phyloP scores from a whole-genome alignment of 1,284 basidiomycete genomes.

The Ustilago loliicola region DNA sequence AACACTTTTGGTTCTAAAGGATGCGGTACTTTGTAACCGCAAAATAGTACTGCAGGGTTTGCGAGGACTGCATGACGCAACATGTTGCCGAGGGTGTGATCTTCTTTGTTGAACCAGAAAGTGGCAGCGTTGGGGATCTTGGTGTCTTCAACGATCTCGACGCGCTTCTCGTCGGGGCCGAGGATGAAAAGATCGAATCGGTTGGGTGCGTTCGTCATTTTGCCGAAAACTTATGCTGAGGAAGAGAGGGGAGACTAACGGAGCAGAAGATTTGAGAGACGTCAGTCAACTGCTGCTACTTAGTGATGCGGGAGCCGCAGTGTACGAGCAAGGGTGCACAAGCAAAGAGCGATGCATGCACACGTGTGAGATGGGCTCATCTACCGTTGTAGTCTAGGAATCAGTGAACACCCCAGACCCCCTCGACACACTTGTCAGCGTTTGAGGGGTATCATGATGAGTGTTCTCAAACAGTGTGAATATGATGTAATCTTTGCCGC shows the following conservation, averaged over 20 bases:
- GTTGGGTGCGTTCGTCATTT: constrained; percentile 82
- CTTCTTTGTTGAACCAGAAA: constrained; percentile 92
- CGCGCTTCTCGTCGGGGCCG: constrained; percentile 90
- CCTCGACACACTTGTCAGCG: constrained; percentile 60
- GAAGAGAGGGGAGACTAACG: background rate
- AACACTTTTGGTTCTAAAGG: constrained; percentile 93
- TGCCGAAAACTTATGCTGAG: background rate
- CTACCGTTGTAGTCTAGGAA: constrained; percentile 70
- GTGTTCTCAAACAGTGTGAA: constrained; percentile 67
- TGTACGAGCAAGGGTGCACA: background rate
- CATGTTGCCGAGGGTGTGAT: constrained; percentile 97
- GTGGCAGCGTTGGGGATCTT: constrained; percentile 97
- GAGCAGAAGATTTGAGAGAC: background rate
- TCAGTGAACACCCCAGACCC: constrained; percentile 50
- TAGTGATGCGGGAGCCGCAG: background rate
- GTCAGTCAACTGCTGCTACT: constrained; percentile 11
- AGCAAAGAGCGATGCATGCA: background rate
- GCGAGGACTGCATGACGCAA: constrained; percentile 77
- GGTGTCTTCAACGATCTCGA: constrained; percentile 93
- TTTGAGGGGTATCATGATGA: constrained; percentile 45
- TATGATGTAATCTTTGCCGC: constrained; percentile 64
- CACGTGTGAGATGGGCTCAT: constrained; percentile 53
- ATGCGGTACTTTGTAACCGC: constrained; percentile 97
- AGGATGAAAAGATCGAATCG: constrained; percentile 92
- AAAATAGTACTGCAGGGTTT: constrained; percentile 78